Percentiles rank a stretch among this genome's conserved stretches.
These are phyloP conservation scores for Trichoderma guizhouense DNA, from an alignment of 2,329 filamentous ascomycete genomes.

Conservation along the genomic window DNA sequence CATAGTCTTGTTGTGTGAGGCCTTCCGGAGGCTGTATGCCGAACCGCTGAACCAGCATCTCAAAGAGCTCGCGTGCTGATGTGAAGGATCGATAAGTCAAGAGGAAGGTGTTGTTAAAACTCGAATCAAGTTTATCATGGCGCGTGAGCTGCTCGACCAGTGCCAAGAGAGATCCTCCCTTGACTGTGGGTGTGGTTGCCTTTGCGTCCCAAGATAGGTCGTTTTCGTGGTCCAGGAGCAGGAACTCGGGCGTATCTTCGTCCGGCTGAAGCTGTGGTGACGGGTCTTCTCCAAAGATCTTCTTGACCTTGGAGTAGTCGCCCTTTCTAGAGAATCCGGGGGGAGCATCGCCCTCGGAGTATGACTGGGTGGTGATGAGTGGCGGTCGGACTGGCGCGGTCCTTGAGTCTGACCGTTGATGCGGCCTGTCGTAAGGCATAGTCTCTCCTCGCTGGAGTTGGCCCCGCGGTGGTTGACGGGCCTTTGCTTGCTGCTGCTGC, in stretches of 20 bases:
- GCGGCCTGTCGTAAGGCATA: constrained; percentile 53
- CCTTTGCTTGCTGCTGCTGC: constrained; percentile 44
- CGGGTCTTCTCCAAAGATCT: constrained; percentile 64
- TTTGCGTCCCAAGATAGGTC: constrained; percentile 91
- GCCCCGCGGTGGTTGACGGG: constrained; percentile 43
- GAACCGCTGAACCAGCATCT: constrained; percentile 87
- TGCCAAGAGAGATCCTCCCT: constrained; percentile 83
- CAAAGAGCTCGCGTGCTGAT: constrained; percentile 83
- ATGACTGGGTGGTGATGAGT: constrained; percentile 58
- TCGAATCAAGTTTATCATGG: constrained; percentile 92
- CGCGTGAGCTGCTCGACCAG: constrained; percentile 93
- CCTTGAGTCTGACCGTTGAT: constrained; percentile 57
- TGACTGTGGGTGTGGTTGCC: constrained; percentile 68
- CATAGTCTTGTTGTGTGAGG: constrained; percentile 70
- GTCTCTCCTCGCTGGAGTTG: constrained; percentile 56
- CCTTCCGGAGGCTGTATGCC: constrained; percentile 87
- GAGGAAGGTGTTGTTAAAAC: constrained; percentile 96
- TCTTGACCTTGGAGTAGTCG: constrained; percentile 62
- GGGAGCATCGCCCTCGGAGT: constrained; percentile 56
- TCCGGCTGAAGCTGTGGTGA: constrained; percentile 50
- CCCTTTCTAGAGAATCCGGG: constrained; percentile 55
- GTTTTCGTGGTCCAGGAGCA: constrained; percentile 81
- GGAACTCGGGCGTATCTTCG: constrained; percentile 79
- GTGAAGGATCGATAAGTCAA: constrained; percentile 97
- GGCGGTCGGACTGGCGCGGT: constrained; percentile 43